Conservation (phyloP, 2,329 filamentous ascomycete genomes). For the Xylariales sp. region DNA sequence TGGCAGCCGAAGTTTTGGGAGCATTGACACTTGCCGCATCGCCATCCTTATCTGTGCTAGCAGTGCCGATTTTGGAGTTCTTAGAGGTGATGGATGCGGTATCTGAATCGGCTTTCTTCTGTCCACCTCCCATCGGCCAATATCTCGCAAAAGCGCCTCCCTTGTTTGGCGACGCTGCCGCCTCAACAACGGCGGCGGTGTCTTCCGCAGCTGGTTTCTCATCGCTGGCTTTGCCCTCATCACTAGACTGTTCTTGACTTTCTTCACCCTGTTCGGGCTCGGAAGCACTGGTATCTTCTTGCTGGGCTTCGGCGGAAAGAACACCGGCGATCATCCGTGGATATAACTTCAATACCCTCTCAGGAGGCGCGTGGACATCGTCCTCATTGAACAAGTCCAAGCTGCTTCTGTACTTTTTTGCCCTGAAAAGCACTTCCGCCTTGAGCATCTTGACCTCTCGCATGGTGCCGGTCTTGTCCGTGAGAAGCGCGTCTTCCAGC, state of each 20-base stretch:
- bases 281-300: slow-evolving; percentile 44
- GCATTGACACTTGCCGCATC: slow-evolving; percentile 51
- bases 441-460: slow-evolving; percentile 89
- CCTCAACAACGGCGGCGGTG: slow-evolving; percentile 14
- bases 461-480: slow-evolving; percentile 74
- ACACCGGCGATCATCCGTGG: slow-evolving; percentile 81
- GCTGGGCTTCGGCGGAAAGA: slow-evolving; percentile 54
- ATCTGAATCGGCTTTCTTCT: slow-evolving; percentile 44
- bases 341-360: slow-evolving; percentile 80
- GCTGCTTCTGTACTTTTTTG: slow-evolving; percentile 77
- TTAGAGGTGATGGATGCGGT: slow-evolving; percentile 59
- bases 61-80: slow-evolving; percentile 41
- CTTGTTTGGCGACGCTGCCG: slow-evolving; percentile 31
- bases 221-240: slow-evolving; percentile 24
- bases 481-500: slow-evolving; percentile 86
- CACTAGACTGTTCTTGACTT: slow-evolving; percentile 28
- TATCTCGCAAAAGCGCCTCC: slow-evolving; percentile 49
- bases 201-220: slow-evolving; percentile 23
- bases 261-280: slow-evolving; percentile 35
- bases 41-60: slow-evolving; percentile 37
- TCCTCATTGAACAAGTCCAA: slow-evolving; percentile 83
- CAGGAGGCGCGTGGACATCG: slow-evolving; percentile 83
- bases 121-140: slow-evolving; percentile 37
- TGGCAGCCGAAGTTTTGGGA: not conserved
- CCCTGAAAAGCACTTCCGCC: slow-evolving; percentile 76